Base-by-base conservation (phyloP, 2,329 filamentous ascomycete species). In the Colletotrichum sp. region DNA sequence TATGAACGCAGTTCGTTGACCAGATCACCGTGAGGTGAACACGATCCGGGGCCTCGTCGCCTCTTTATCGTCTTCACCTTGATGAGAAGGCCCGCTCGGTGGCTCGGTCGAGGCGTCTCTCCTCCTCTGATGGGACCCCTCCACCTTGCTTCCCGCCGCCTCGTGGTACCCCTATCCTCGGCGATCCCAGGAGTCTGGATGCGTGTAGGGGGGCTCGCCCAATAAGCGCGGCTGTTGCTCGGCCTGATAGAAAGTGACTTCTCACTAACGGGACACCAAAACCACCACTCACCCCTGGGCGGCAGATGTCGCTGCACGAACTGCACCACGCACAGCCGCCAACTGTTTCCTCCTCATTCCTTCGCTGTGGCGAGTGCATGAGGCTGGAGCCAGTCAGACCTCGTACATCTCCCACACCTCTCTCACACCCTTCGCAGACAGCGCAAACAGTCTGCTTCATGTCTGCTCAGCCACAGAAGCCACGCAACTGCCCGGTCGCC, bases 161-260 rank as follows among this genome's bases (percentile, higher is more conserved):
- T 74, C 67, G 60, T 74, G 72, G 67, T 36, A 74, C 68, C 68
- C 72, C 61, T 67, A 67, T 72, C 66, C 73, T 70, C 65, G 69
- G 74, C 63, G 73, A 77, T 78, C 75, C 75, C 72, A 77, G 64
- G 61, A 68, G 68, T 78, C 77, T 78, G 75, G 77, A 76, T 60
- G 15, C 61, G 34, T 67, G 26, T 64, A 70, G 66, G 64, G 67
- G 48, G 8, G 28, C 52, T n/a, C 9, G 48, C 60, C 77, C 75
- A 78, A 75, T 77, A 21, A 69, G 71, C 63, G 43, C 26, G n/a
- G 16, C 43, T 16, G 57, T 32, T 67, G 21, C 34, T 64, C 28
- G 64, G 57, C 64, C 38, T 70, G 77, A 78, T 78, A 77, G 77
- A 78, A 28, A 77, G 77, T 78, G 77, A 78, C 77, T 72, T 78